phyloP scores from a whole-genome alignment of 208 protist genomes.

The Trypanosoma lewisi region DNA sequence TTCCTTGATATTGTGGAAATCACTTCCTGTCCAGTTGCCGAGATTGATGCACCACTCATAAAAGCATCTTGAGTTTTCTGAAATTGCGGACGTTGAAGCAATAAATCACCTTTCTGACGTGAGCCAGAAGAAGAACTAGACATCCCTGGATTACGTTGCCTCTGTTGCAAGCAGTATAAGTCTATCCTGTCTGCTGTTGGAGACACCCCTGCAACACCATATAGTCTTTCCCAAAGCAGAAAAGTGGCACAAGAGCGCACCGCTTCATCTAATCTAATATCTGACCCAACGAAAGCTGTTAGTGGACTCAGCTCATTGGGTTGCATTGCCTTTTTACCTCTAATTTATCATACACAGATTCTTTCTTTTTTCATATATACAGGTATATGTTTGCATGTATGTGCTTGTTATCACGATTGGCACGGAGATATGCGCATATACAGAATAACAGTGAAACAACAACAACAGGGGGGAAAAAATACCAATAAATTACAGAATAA shows the following conservation, averaged over 20 bases:
- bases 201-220: constrained; percentile 30
- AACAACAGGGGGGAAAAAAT: too few relatives aligned
- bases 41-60: not conserved
- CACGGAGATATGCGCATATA: too few relatives aligned
- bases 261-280: constrained; percentile 12
- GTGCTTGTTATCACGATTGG: too few relatives aligned
- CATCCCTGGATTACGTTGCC: not conserved
- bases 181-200: constrained; percentile 25
- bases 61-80: not conserved
- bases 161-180: constrained; percentile 16
- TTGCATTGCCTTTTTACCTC: constrained; percentile 13
- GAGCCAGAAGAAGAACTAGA: not conserved
- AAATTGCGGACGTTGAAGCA: not conserved
- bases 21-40: not conserved
- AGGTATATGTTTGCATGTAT: too few relatives aligned
- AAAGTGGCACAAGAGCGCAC: constrained; percentile 30
- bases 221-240: constrained; percentile 58
- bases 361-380: not conserved
- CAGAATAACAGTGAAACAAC: too few relatives aligned
- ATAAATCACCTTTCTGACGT: not conserved
- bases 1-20: not conserved
- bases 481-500: too few relatives aligned
- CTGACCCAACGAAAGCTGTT: not conserved
- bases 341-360: not conserved
- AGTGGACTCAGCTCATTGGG: constrained; percentile 20